These are phyloP conservation scores for Dalbergia oliveri DNA, from an alignment of 306 rosid genomes.

Conservation along the genomic window DNA sequence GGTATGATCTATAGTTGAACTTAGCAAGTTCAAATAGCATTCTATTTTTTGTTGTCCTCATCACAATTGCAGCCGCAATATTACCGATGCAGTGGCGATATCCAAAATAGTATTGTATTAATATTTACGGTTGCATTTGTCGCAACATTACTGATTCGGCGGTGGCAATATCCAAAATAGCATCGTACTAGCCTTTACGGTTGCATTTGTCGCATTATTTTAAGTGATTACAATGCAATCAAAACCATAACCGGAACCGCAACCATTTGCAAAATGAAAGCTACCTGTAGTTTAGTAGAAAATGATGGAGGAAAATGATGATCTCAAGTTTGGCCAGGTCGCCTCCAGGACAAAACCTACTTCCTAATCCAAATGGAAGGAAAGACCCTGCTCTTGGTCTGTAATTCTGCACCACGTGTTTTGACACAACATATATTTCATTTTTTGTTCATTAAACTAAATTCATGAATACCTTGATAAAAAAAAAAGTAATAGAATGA, in stretches of 20 bases:
- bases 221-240: no score
- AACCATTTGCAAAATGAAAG: no score
- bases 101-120: no score
- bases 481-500: not conserved
- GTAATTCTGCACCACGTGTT: conserved; percentile 52
- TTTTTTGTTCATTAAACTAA: conserved; percentile 23
- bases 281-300: conserved; percentile 66
- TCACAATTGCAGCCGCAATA: no score
- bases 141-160: no score
- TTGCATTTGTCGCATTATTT: no score
- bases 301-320: conserved; percentile 70
- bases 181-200: no score
- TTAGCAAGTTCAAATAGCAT: conserved; percentile 1
- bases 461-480: not conserved
- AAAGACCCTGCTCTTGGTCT: conserved; percentile 63
- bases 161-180: no score
- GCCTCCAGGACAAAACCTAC: conserved; percentile 67
- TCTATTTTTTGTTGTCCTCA: not conserved
- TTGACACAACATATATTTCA: conserved; percentile 13
- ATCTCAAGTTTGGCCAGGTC: conserved; percentile 70
- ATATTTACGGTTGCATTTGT: no score
- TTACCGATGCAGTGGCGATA: no score
- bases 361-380: conserved; percentile 74
- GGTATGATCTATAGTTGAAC: no score
- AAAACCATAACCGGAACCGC: no score